Conservation (phyloP, 2,329 filamentous ascomycete species). For the Chalara sp. region DNA sequence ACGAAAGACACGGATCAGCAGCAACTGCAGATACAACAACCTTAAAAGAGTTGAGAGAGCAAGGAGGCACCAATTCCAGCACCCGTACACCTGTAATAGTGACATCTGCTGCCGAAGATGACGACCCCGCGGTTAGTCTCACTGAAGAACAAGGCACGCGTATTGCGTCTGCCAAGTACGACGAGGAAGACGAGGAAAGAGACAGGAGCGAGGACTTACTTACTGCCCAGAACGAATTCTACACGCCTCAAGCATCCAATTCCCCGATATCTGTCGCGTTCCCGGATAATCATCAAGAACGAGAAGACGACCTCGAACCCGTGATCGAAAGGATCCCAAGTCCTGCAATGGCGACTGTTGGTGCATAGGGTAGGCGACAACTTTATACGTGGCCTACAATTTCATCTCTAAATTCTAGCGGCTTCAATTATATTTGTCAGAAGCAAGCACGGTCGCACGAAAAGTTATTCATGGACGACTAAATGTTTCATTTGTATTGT, state of each 20-base stretch:
- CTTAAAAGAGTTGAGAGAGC: slow-evolving; percentile 57
- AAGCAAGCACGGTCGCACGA: no score
- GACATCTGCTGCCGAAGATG: slow-evolving; percentile 43
- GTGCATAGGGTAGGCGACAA: not conserved
- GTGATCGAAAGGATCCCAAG: slow-evolving; percentile 1
- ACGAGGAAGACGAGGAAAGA: slow-evolving; percentile 28
- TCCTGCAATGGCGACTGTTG: not conserved
- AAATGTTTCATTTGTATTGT: no score
- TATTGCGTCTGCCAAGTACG: slow-evolving; percentile 45
- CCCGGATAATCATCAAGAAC: not conserved
- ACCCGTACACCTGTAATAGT: slow-evolving; percentile 28
- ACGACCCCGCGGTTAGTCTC: slow-evolving; percentile 52
- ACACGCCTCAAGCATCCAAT: slow-evolving; percentile 23
- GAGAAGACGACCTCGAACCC: not conserved
- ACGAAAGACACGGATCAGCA: slow-evolving; percentile 50
- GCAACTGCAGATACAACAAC: slow-evolving; percentile 63
- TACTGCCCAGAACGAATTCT: slow-evolving; percentile 20
- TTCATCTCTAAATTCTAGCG: no score
- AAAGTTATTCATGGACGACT: no score
- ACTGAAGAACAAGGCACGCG: slow-evolving; percentile 44
- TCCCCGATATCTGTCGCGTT: slow-evolving; percentile 2
- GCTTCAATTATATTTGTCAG: no score
- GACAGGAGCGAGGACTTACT: slow-evolving; percentile 14
- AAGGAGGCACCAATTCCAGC: slow-evolving; percentile 51
- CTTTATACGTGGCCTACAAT: no score